Evolutionary conservation across 192 early-diverging fungal species (phyloP).

Genomic region (Oehlia diaphana): DNA sequence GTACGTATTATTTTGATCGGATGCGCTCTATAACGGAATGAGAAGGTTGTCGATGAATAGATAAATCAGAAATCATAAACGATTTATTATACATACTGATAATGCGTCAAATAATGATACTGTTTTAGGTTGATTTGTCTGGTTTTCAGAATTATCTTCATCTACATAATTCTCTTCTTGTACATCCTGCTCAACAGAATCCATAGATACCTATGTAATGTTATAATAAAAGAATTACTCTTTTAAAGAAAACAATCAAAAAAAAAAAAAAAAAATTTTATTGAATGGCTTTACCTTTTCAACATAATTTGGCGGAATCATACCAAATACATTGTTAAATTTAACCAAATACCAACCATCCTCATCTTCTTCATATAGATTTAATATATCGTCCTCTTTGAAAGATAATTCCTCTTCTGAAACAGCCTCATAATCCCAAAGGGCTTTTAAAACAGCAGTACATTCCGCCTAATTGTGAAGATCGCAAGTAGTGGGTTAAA

Average conservation of each 20-base stretch:
- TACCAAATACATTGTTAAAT: slow-evolving; percentile 69
- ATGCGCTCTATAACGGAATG: neutral
- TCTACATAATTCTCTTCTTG: slow-evolving; percentile 27
- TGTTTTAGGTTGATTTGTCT: neutral
- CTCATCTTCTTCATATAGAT: slow-evolving; percentile 81
- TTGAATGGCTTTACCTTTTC: slow-evolving; percentile 38
- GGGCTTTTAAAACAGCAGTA: slow-evolving; percentile 42
- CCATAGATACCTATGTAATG: neutral
- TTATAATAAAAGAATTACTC: neutral
- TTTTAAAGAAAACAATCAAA: neutral
- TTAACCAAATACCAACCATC: slow-evolving; percentile 92
- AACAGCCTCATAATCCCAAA: slow-evolving; percentile 83
- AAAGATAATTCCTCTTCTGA: slow-evolving; percentile 85
- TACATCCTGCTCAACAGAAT: slow-evolving; percentile 40
- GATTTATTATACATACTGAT: slow-evolving; percentile 28
- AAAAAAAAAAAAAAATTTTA: too few relatives aligned
- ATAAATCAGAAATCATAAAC: neutral
- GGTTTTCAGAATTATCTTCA: slow-evolving; percentile 15
- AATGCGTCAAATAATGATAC: slow-evolving; percentile 26
- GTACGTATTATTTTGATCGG: slow-evolving; percentile 18
- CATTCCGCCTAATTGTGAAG: slow-evolving; percentile 51
- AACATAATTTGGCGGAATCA: slow-evolving; percentile 88
- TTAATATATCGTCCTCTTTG: slow-evolving; percentile 68
- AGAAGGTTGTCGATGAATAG: neutral
- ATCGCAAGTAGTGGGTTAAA: neutral